Percentiles rank a stretch among this genome's conserved stretches.
Evolutionary conservation across 768 basidiomycete genomes (phyloP).

Genomic region (Boletus reticulatus): DNA sequence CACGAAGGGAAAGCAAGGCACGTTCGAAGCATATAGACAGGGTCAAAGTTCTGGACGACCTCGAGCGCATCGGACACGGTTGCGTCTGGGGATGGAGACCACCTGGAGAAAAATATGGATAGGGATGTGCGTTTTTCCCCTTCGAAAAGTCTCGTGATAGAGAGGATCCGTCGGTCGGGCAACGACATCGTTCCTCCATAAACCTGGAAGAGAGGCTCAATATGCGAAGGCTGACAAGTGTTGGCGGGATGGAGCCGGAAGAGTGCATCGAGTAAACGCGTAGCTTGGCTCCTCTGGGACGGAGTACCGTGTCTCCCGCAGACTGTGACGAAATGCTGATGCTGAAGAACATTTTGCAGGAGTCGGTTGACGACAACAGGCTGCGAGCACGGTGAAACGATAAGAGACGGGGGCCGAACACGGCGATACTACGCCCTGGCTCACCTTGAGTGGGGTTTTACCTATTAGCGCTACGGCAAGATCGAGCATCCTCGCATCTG

Average conservation of each 20-base stretch:
- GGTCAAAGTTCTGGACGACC: slow-evolving; percentile 68
- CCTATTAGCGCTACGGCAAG: slow-evolving; percentile 43
- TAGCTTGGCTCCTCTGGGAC: slow-evolving; percentile 44
- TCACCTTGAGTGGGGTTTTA: slow-evolving; percentile 61
- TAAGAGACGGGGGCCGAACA: background rate
- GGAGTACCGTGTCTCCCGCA: slow-evolving; percentile 28
- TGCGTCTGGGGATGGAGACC: slow-evolving; percentile 53
- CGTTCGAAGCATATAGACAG: slow-evolving; percentile 64
- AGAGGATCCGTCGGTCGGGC: slow-evolving; percentile 65
- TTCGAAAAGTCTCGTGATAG: slow-evolving; percentile 80
- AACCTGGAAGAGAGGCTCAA: slow-evolving; percentile 71
- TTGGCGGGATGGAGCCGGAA: slow-evolving; percentile 78
- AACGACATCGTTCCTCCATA: slow-evolving; percentile 73
- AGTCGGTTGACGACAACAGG: slow-evolving; percentile 72
- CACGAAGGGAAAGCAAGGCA: slow-evolving; percentile 69
- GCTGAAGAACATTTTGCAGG: slow-evolving; percentile 73
- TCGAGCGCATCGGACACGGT: slow-evolving; percentile 54
- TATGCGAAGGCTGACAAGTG: slow-evolving; percentile 81
- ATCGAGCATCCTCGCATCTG: slow-evolving; percentile 37
- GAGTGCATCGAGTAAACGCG: slow-evolving; percentile 58
- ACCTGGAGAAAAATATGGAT: slow-evolving; percentile 58
- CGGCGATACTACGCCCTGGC: slow-evolving; percentile 7
- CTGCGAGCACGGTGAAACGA: slow-evolving; percentile 28
- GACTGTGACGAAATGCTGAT: slow-evolving; percentile 56
- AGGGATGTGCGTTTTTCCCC: slow-evolving; percentile 62